Base-by-base conservation (phyloP, 768 basidiomycete species). In the Xerocomellus amylosporus region DNA sequence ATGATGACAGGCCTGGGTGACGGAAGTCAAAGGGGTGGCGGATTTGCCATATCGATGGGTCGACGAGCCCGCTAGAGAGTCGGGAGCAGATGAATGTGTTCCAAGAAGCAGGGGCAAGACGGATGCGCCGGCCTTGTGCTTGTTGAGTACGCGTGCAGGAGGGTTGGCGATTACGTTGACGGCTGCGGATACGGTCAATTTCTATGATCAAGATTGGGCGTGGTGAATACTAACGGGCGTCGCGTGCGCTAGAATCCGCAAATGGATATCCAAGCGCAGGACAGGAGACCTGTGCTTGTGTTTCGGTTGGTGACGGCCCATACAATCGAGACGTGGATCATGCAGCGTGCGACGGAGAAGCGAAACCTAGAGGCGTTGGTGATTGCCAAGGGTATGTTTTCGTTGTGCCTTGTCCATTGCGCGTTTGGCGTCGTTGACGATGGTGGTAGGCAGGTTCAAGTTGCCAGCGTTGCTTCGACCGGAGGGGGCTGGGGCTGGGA, bases 101-200 rank as follows among this genome's bases (percentile, higher is more conserved):
- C 77, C 95, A 98, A 64, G 73, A 77, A 33, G 83, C 81, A n/a
- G 88, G 85, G 0, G 75, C 28, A 71, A 68, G 2, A 79, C 79
- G 0, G 77, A 80, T 54, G 86, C 86, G 0, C 92, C 93, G 0
- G 68, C 75, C 3, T 74, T 95, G 17, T 96, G 95, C 79, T 87
- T 93, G 67, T 30, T 98, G 31, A 95, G 93, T 67, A 97, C 96
- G 0, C 83, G 93, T 41, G 97, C 97, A 8, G 97, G 97, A 59
- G 97, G 97, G 28, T 76, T 99, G 52, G 96, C 96, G 39, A 95
- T 98, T 73, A 99, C 98, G 68, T 74, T 99, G 55, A 96, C 93
- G 2, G 95, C 96, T 2, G 69, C 69, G 8, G 69, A 72, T 12
- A 72, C 69, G 17, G 69, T 70, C 43, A 56, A 62, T 28, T 63